A percentile compares a stretch with the other conserved stretches of the same genome.
phyloP scores from a whole-genome alignment of 805 yeast species.

The Lachancea fermentati region DNA sequence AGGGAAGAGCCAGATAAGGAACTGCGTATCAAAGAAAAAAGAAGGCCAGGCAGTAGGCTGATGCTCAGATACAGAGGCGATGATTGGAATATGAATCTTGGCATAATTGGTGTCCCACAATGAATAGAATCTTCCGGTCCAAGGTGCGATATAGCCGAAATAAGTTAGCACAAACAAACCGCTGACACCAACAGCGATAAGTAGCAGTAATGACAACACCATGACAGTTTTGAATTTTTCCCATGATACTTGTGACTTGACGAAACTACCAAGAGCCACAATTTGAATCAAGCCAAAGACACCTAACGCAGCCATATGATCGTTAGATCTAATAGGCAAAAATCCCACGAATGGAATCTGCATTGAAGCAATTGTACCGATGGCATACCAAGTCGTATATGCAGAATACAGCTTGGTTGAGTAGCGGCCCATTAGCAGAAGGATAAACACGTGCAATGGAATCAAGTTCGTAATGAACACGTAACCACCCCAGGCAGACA shows the following conservation, averaged over 20 bases:
- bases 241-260: constrained; percentile 66
- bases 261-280: constrained; percentile 78
- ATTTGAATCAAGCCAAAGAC: constrained; percentile 93
- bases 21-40: constrained; percentile 87
- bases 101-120: constrained; percentile 98
- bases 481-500: constrained; percentile 99
- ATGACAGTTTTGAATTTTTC: constrained; percentile 68
- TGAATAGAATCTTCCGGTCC: constrained; percentile 99
- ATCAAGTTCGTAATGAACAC: constrained; percentile 97
- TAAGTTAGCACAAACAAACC: constrained; percentile 79
- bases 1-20: constrained; percentile 97
- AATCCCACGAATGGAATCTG: constrained; percentile 99
- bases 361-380: constrained; percentile 98
- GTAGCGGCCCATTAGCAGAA: constrained; percentile 92
- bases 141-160: constrained; percentile 93
- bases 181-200: constrained; percentile 57
- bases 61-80: constrained; percentile 98
- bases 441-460: constrained; percentile 88
- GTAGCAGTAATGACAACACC: constrained; percentile 49
- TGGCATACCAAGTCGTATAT: constrained; percentile 92
- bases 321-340: constrained; percentile 92
- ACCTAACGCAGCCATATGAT: constrained; percentile 97
- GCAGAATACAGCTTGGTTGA: constrained; percentile 77
- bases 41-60: constrained; percentile 99
- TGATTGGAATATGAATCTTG: constrained; percentile 95